phyloP scores from a whole-genome alignment of 2,329 filamentous ascomycete species.

The Cladobotryum protrusum region DNA sequence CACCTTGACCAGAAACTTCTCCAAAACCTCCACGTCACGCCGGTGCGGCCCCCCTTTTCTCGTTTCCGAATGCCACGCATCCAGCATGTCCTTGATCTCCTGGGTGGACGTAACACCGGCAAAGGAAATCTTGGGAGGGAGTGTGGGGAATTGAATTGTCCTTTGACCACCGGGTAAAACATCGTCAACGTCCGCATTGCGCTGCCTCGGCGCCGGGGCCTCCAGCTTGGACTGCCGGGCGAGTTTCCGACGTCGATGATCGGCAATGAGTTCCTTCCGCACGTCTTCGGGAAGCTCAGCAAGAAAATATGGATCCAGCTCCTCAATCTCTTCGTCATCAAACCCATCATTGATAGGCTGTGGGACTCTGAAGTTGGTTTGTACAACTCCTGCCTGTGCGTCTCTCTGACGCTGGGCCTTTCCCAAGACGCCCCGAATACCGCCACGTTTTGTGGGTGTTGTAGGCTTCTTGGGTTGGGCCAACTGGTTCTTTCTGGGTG shows the following conservation, averaged over 20 bases:
- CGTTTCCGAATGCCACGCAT: conserved; percentile 71
- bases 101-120: conserved; percentile 35
- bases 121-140: conserved; percentile 43
- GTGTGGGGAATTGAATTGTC: conserved; percentile 40
- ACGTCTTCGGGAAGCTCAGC: conserved; percentile 78
- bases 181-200: conserved; percentile 18
- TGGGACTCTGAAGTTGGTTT: conserved; percentile 63
- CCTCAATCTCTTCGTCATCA: conserved; percentile 33
- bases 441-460: conserved; percentile 61
- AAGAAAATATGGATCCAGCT: conserved; percentile 67
- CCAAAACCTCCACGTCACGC: conserved; percentile 70
- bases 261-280: conserved; percentile 68
- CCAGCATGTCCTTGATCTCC: conserved; percentile 69
- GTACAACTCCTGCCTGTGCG: conserved; percentile 56
- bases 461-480: conserved; percentile 46
- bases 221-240: conserved; percentile 50
- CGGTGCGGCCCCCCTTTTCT: conserved; percentile 66
- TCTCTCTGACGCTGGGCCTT: conserved; percentile 47
- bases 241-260: conserved; percentile 54
- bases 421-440: conserved; percentile 33
- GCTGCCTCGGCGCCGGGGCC: conserved; percentile 23
- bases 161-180: conserved; percentile 31
- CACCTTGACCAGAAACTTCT: conserved; percentile 65
- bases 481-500: conserved; percentile 50
- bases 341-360: conserved; percentile 25